phyloP scores from a whole-genome alignment of 1,284 basidiomycete species.

The Ceratobasidium theobromae region DNA sequence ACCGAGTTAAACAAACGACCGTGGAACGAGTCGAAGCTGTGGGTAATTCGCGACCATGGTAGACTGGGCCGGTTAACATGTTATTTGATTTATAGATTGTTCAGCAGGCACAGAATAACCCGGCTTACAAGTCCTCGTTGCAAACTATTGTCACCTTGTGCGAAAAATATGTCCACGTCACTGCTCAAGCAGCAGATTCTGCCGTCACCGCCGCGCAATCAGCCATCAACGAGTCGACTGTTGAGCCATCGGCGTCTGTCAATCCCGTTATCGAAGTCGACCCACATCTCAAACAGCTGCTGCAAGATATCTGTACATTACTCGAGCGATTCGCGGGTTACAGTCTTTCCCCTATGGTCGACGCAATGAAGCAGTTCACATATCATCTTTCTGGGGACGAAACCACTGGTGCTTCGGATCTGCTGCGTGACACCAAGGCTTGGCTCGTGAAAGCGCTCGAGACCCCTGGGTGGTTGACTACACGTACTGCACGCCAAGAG shows the following conservation, averaged over 20 bases:
- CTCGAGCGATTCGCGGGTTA: slow-evolving; percentile 49
- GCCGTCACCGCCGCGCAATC: slow-evolving; percentile 26
- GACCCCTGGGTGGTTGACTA: slow-evolving; percentile 44
- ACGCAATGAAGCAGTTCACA: slow-evolving; percentile 39
- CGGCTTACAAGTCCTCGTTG: slow-evolving; percentile 46
- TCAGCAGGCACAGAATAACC: slow-evolving; percentile 46
- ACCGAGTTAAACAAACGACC: slow-evolving; percentile 43
- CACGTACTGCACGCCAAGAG: slow-evolving; percentile 41
- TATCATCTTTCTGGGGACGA: slow-evolving; percentile 41
- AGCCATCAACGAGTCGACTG: slow-evolving; percentile 30
- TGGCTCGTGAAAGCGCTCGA: slow-evolving; percentile 48
- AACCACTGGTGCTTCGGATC: slow-evolving; percentile 37
- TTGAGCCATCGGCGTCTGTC: slow-evolving; percentile 36
- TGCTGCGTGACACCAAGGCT: slow-evolving; percentile 44
- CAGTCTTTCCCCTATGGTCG: slow-evolving; percentile 46
- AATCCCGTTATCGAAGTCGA: slow-evolving; percentile 41
- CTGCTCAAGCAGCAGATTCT: slow-evolving; percentile 38
- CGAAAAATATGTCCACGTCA: slow-evolving; percentile 48
- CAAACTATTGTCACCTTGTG: slow-evolving; percentile 47
- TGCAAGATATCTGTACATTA: slow-evolving; percentile 45
- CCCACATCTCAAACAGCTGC: slow-evolving; percentile 41
- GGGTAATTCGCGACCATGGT: slow-evolving; percentile 19
- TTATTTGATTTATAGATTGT: slow-evolving; percentile 44
- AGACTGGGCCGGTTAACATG: not conserved
- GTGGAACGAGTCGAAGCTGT: slow-evolving; percentile 49